Percentiles rank a stretch among this genome's conserved stretches.
These are phyloP conservation scores for Claviceps spartinae DNA, from an alignment of 2,329 filamentous ascomycete species.

Conservation along the genomic window DNA sequence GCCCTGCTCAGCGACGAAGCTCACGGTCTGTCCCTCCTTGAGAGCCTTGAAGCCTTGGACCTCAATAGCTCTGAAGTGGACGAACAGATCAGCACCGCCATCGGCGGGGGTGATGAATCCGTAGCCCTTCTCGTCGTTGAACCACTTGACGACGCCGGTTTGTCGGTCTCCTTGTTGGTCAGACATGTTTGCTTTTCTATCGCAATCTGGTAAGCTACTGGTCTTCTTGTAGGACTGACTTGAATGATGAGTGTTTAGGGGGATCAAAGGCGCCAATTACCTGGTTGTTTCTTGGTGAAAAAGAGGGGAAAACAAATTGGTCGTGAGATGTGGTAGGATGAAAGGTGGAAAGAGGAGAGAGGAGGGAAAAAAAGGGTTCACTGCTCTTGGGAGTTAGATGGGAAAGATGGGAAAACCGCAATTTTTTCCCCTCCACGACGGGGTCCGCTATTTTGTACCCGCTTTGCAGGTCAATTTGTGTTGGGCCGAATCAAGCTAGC, in stretches of 20 bases:
- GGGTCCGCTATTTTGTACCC: constrained; percentile 3
- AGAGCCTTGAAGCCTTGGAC: constrained; percentile 9
- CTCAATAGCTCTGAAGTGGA: constrained; percentile 10
- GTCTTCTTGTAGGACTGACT: too few relatives aligned
- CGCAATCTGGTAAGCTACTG: background rate
- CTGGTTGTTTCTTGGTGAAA: background rate
- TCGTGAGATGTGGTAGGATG: background rate
- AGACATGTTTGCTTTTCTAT: constrained; percentile 6
- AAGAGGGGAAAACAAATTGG: background rate
- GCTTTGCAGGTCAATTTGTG: background rate
- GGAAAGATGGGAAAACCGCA: background rate
- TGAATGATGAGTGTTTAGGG: too few relatives aligned
- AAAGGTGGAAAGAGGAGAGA: background rate
- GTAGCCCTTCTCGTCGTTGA: constrained; percentile 12
- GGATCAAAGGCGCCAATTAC: background rate
- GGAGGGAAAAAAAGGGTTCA: background rate
- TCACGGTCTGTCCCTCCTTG: constrained; percentile 9
- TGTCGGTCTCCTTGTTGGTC: constrained; percentile 8
- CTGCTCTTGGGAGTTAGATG: background rate
- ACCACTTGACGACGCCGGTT: constrained; percentile 9
- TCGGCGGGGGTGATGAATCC: constrained; percentile 9
- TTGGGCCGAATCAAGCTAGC: constrained; percentile 2
- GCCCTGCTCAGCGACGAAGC: constrained; percentile 7
- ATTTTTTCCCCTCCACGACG: background rate
- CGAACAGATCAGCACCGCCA: constrained; percentile 7